Evolutionary conservation across 2,329 filamentous ascomycete species (phyloP).

Genomic region (Microcyclospora tardicrescens): DNA sequence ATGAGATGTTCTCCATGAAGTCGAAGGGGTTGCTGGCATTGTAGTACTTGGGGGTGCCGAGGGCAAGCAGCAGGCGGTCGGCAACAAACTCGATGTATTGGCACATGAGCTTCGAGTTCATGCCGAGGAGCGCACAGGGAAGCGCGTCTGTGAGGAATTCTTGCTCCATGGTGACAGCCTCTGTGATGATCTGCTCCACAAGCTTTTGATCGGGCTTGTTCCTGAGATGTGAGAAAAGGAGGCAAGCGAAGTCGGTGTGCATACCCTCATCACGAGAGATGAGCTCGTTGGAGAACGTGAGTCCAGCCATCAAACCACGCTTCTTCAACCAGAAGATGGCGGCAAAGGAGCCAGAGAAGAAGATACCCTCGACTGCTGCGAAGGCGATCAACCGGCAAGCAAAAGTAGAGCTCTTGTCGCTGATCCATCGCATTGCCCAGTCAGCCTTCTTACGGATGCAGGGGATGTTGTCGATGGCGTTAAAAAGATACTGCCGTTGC

Average conservation of each 20-base stretch:
- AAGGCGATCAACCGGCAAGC: slow-evolving; percentile 93
- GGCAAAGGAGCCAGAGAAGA: slow-evolving; percentile 97
- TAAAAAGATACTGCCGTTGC: slow-evolving; percentile 90
- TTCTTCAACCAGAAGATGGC: slow-evolving; percentile 99
- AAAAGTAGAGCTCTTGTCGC: slow-evolving; percentile 85
- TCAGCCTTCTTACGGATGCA: slow-evolving; percentile 98
- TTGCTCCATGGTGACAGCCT: slow-evolving; percentile 89
- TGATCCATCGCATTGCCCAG: slow-evolving; percentile 93
- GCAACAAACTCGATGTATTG: slow-evolving; percentile 99
- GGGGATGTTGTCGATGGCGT: slow-evolving; percentile 97
- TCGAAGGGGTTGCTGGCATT: slow-evolving; percentile 92
- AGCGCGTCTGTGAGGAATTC: slow-evolving; percentile 96
- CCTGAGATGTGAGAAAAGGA: slow-evolving; percentile 94
- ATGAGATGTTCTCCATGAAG: slow-evolving; percentile 99
- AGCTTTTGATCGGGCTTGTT: slow-evolving; percentile 73
- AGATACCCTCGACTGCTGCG: slow-evolving; percentile 96
- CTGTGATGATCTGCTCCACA: slow-evolving; percentile 78
- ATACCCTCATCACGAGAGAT: slow-evolving; percentile 99
- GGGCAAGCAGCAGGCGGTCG: slow-evolving; percentile 80
- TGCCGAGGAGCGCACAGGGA: slow-evolving; percentile 83
- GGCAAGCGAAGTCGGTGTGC: slow-evolving; percentile 97
- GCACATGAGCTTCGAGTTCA: slow-evolving; percentile 96
- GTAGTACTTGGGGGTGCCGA: slow-evolving; percentile 92
- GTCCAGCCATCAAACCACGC: slow-evolving; percentile 94
- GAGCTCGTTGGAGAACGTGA: slow-evolving; percentile 99